A percentile compares a stretch with the other conserved stretches of the same genome.
These are phyloP conservation scores for Botrytis fragariae DNA, from an alignment of 2,329 filamentous ascomycete genomes.

Conservation along the genomic window DNA sequence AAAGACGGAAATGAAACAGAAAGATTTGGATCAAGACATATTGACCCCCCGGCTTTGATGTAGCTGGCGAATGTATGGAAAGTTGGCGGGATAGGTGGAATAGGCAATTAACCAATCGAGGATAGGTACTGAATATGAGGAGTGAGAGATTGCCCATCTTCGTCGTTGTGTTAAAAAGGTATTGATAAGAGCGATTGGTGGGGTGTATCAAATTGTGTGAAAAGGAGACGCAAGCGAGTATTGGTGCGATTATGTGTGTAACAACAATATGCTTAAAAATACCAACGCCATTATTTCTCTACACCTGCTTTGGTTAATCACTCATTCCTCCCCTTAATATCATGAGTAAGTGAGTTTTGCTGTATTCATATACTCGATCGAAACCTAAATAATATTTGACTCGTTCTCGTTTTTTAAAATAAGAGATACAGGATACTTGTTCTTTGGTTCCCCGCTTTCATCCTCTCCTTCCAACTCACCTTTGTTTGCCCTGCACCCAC, in stretches of 20 bases:
- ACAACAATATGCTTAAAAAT: no score
- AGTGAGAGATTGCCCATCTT: background rate
- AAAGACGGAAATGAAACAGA: background rate
- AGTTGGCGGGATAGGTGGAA: background rate
- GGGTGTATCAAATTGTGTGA: background rate
- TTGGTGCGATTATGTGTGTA: background rate
- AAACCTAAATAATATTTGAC: background rate
- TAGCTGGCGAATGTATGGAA: background rate
- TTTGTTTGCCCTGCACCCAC: background rate
- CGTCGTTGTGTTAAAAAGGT: background rate
- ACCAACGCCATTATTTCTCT: background rate
- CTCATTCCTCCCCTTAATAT: background rate
- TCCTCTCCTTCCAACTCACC: background rate
- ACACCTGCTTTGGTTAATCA: background rate
- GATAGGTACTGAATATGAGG: accelerated
- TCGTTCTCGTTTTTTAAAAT: background rate
- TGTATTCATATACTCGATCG: background rate
- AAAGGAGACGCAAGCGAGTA: background rate
- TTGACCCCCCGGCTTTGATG: background rate
- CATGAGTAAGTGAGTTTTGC: background rate
- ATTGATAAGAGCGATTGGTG: background rate
- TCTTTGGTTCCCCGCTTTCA: background rate
- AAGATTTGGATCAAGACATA: background rate
- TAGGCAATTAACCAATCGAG: background rate
- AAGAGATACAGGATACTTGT: background rate